phyloP scores from a whole-genome alignment of 2,329 filamentous ascomycete genomes.

The Dothiorella sarmentorum region DNA sequence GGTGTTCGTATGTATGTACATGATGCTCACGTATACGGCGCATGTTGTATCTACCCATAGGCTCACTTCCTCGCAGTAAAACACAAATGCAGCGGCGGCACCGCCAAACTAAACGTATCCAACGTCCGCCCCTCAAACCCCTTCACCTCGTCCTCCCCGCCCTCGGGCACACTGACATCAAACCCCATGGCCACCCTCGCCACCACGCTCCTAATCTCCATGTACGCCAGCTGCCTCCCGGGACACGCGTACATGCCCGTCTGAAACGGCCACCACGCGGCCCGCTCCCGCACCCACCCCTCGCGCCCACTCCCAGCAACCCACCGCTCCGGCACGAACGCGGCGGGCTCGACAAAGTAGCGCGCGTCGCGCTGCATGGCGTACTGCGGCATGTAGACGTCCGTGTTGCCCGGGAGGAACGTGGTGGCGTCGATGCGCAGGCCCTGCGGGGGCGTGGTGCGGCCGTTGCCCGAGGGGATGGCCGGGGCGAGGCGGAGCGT shows the following conservation, averaged over 20 bases:
- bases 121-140: conserved; percentile 30
- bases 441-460: conserved; percentile 36
- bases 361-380: conserved; percentile 27
- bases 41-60: too few species aligned
- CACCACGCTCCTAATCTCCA: conserved; percentile 62
- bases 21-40: too few species aligned
- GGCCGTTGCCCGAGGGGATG: conserved; percentile 37
- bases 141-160: conserved; percentile 30
- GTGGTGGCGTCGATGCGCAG: conserved; percentile 33
- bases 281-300: conserved; percentile 30
- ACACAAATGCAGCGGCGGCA: neutral
- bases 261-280: neutral
- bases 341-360: conserved; percentile 20
- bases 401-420: conserved; percentile 29
- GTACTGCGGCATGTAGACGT: conserved; percentile 29
- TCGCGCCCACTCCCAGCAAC: conserved; percentile 28
- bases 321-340: conserved; percentile 32
- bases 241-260: conserved; percentile 64
- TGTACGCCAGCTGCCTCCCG: conserved; percentile 66
- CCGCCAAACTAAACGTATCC: conserved; percentile 30
- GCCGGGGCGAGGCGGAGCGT: conserved; percentile 40
- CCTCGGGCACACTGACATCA: conserved; percentile 47
- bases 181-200: conserved; percentile 61
- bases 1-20: too few species aligned
- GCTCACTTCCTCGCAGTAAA: neutral